These are phyloP conservation scores for Coniochaeta ligniaria DNA, from an alignment of 2,329 filamentous ascomycete genomes.

Conservation along the genomic window DNA sequence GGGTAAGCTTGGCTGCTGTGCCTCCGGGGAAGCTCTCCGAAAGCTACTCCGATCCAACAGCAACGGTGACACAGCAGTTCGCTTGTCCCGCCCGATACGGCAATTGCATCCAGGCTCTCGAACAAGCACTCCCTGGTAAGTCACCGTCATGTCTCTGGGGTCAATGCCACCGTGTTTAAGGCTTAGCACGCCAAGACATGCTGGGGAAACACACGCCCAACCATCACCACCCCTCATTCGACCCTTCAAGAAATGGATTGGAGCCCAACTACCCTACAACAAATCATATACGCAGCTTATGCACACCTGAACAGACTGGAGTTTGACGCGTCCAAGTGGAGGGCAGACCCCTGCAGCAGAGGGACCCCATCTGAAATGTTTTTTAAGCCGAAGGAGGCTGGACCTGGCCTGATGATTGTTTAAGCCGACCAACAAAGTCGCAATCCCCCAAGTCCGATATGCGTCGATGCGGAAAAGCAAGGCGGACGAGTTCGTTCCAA, in stretches of 20 bases:
- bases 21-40: background rate
- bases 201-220: no score
- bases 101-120: background rate
- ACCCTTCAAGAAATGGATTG: no score
- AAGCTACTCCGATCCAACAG: background rate
- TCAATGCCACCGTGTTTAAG: no score
- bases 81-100: background rate
- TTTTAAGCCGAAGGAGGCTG: background rate
- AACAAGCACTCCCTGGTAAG: no score
- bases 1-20: background rate
- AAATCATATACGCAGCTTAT: background rate
- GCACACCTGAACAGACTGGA: background rate
- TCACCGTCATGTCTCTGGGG: no score
- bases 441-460: background rate
- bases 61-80: background rate
- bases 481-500: background rate
- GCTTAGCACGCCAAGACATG: no score
- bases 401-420: background rate
- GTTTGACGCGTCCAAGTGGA: background rate
- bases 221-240: no score
- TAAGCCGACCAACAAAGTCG: background rate
- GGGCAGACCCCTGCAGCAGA: background rate
- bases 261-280: background rate
- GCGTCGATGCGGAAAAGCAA: background rate
- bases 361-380: background rate